phyloP scores from a whole-genome alignment of 495 filamentous ascomycete genomes.

The Viridothelium virens region DNA sequence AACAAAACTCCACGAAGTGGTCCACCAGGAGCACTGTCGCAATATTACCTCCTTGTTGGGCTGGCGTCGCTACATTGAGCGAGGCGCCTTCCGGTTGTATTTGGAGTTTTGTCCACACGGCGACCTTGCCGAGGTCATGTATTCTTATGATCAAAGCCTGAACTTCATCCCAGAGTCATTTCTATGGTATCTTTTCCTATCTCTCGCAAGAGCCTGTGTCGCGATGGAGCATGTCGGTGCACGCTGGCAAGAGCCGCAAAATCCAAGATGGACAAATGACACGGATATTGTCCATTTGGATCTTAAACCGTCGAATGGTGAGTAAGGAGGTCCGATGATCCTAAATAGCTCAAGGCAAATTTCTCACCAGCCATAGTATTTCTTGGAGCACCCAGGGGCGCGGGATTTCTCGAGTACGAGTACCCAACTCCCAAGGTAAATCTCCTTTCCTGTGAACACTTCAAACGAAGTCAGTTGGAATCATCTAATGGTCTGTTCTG shows the following conservation, averaged over 20 bases:
- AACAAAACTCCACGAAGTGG: not conserved
- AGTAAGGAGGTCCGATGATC: not conserved
- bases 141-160: not conserved
- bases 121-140: not conserved
- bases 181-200: not conserved
- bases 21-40: not conserved
- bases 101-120: not conserved
- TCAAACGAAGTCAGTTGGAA: not conserved
- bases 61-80: not conserved
- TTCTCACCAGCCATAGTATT: not conserved
- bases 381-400: not conserved
- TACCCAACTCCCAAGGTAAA: not conserved
- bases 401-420: not conserved
- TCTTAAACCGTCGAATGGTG: not conserved
- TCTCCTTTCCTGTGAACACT: not conserved
- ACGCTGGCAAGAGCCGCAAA: not conserved
- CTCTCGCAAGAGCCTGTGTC: not conserved
- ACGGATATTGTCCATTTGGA: not conserved
- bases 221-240: not conserved
- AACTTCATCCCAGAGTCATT: not conserved
- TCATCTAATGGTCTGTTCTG: not conserved
- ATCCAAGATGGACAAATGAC: not conserved
- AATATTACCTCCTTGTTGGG: not conserved
- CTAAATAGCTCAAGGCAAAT: not conserved
- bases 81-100: not conserved